Evolutionary conservation across 108 stramenopile species (phyloP).

Genomic region (Pseudonitzschia multiseries): DNA sequence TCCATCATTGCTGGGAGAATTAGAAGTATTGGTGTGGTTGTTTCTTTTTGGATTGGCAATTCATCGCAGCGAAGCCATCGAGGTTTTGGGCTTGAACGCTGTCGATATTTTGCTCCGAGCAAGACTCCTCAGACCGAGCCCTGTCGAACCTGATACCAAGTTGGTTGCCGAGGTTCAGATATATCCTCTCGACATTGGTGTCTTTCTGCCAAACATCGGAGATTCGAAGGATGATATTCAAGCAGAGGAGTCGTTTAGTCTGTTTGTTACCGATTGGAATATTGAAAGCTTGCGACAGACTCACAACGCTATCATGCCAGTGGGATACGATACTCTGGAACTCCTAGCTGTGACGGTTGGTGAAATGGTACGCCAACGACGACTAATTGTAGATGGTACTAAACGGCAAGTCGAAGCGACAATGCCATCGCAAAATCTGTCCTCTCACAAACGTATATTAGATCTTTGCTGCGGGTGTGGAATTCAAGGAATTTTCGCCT

Average conservation of each 20-base stretch:
- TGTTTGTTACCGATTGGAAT: conserved; percentile 37
- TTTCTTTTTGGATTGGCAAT: conserved; percentile 32
- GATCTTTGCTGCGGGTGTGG: conserved; percentile 45
- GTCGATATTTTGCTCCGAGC: conserved; percentile 19
- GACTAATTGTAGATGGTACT: neutral
- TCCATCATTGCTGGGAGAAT: neutral
- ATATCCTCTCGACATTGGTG: conserved; percentile 21
- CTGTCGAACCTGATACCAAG: neutral
- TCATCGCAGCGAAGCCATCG: neutral
- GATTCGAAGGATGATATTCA: too few species aligned
- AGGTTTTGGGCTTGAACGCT: conserved; percentile 15
- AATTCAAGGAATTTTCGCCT: conserved; percentile 40
- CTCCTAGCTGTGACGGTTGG: conserved; percentile 30
- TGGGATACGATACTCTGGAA: conserved; percentile 42
- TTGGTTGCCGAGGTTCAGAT: conserved; percentile 33
- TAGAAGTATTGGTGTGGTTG: conserved; percentile 16
- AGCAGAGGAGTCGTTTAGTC: neutral
- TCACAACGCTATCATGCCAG: conserved; percentile 36
- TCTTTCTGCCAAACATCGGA: neutral
- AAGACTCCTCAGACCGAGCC: conserved; percentile 4
- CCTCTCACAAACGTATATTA: conserved; percentile 16
- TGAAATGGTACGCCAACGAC: conserved; percentile 4
- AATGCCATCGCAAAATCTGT: neutral
- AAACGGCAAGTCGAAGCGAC: neutral
- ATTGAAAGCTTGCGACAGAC: conserved; percentile 31